Evolutionary conservation across 148 eudicot genomes (phyloP).

Genomic region (Bassia scoparia): DNA sequence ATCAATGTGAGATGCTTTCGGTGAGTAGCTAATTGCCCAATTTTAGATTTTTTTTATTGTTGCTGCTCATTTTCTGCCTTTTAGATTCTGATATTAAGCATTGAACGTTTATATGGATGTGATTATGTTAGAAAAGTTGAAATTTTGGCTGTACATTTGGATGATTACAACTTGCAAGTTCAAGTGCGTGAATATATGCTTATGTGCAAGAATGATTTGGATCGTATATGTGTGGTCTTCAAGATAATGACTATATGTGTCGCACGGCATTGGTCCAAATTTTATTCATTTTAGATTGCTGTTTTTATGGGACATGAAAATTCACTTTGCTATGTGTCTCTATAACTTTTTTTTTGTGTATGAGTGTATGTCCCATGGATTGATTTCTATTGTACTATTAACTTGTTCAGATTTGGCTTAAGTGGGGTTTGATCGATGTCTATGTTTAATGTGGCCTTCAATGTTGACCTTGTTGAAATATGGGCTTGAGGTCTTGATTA

Average conservation of each 20-base stretch:
- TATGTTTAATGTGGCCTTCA: no score
- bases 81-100: neutral
- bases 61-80: neutral
- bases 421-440: no score
- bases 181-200: no score
- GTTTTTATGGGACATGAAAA: neutral
- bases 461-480: no score
- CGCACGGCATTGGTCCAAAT: neutral
- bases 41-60: neutral
- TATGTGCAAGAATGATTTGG: neutral
- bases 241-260: neutral
- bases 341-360: neutral
- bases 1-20: constrained; percentile 37
- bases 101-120: neutral
- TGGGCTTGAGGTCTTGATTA: no score
- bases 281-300: neutral
- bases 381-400: no score
- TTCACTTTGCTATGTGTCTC: neutral
- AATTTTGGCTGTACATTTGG: neutral
- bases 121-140: neutral
- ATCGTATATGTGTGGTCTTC: neutral
- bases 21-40: constrained; percentile 32
- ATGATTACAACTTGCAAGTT: no score
- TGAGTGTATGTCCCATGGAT: no score
- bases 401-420: no score